Percentiles rank a stretch among this genome's conserved stretches.
Evolutionary conservation across 2,329 filamentous ascomycete species (phyloP).

Genomic region (Corynespora cassiicola): DNA sequence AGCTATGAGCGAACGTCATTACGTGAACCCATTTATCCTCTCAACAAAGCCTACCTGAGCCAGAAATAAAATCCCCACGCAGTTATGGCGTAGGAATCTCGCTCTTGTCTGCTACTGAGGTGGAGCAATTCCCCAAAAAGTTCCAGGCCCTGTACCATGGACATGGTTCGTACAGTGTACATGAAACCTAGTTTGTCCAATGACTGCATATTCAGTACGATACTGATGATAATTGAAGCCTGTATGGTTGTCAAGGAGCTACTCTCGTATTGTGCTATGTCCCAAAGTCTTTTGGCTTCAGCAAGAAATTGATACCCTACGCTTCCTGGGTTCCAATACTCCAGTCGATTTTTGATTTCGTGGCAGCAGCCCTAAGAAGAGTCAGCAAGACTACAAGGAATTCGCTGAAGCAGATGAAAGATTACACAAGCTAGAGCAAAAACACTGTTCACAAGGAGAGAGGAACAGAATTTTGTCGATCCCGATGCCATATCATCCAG

Average conservation of each 20-base stretch:
- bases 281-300: slow-evolving; percentile 7
- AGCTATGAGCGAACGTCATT: slow-evolving; percentile 9
- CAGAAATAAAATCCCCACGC: slow-evolving; percentile 12
- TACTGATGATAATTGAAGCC: slow-evolving; percentile 8
- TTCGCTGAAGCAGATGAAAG: background rate
- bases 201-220: slow-evolving; percentile 7
- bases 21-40: too few species aligned
- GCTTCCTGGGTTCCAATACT: slow-evolving; percentile 12
- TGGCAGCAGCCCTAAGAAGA: slow-evolving; percentile 10
- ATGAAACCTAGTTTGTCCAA: slow-evolving; percentile 9
- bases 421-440: slow-evolving; percentile 15
- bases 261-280: slow-evolving; percentile 2
- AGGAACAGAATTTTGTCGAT: slow-evolving; percentile 12
- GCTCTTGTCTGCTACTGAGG: slow-evolving; percentile 1
- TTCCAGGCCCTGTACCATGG: slow-evolving; percentile 4
- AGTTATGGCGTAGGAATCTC: slow-evolving; percentile 6
- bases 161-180: slow-evolving; percentile 4
- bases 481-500: slow-evolving; percentile 14
- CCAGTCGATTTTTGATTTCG: slow-evolving; percentile 5
- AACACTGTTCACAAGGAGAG: slow-evolving; percentile 12
- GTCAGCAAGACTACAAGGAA: slow-evolving; percentile 2
- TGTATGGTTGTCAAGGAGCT: slow-evolving; percentile 5
- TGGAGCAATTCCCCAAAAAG: slow-evolving; percentile 1
- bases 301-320: slow-evolving; percentile 6
- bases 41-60: too few species aligned